Conservation (phyloP, 1,139 yeast species). For the Zygoascus meyerae region DNA sequence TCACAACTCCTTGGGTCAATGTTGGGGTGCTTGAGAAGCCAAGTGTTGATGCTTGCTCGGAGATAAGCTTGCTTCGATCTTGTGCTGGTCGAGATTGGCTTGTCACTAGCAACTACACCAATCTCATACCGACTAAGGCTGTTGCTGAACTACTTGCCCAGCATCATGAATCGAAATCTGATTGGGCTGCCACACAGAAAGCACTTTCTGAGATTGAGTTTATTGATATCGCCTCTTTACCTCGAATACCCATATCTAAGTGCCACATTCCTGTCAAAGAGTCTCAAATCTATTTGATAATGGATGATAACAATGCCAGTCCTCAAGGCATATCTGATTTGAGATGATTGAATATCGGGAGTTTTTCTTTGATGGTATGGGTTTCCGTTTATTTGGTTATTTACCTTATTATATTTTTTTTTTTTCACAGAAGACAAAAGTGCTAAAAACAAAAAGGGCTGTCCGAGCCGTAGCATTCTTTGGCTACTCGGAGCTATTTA, state of each 20-base stretch:
- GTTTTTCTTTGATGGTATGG: not conserved
- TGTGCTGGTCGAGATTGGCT: conserved; percentile 23
- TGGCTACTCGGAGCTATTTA: not conserved
- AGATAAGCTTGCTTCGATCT: conserved; percentile 20
- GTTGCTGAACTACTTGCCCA: conserved; percentile 1
- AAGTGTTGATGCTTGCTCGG: conserved; percentile 14
- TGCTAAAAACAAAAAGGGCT: not conserved
- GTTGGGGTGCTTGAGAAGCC: conserved; percentile 10
- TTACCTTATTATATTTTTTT: no score
- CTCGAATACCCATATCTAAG: conserved; percentile 15
- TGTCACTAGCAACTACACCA: conserved; percentile 1
- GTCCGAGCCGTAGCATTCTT: no score
- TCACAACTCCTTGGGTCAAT: conserved; percentile 11
- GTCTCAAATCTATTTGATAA: conserved; percentile 1
- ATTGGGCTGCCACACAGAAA: conserved; percentile 3
- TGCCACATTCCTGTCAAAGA: conserved; percentile 10
- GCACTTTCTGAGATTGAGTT: conserved; percentile 11
- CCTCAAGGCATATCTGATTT: conserved; percentile 6
- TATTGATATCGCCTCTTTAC: conserved; percentile 14
- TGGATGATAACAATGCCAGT: conserved; percentile 1
- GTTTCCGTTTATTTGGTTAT: no score
- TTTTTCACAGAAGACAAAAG: not conserved
- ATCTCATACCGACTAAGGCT: not conserved
- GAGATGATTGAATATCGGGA: not conserved
- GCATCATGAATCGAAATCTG: not conserved